Base-by-base conservation (phyloP, 805 yeast genomes). In the Candida andamanensis region DNA sequence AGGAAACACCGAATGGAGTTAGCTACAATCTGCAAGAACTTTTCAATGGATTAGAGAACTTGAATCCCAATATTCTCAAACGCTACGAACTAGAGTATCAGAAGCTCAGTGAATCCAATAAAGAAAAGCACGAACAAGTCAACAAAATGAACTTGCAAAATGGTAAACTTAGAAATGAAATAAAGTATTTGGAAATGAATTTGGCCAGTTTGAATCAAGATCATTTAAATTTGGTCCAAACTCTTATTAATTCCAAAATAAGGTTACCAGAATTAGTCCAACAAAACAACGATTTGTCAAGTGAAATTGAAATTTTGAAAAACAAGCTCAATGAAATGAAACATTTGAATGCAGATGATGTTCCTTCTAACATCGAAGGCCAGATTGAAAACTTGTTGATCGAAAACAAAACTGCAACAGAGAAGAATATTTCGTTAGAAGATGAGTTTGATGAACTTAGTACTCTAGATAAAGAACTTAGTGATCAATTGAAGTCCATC, bases 191-290 rank as follows among this genome's bases (percentile, higher is more conserved):
- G 23, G 95, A 86, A 54, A 67, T 77, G 12, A 73, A 80, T 15
- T 78, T 79, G 48, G 74, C 80, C 3, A 62, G 75, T 2, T 61
- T 90, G 37, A 86, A 85, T 50, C 68, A 75, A 39, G 96, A 89
- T 49, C 97, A 92, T 55, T 75, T 87, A 17, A 82, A 76, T 33
- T 75, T 87, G 23, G 95, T 95, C 4, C 90, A 89, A 57, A 85
- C 79, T 43, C 76, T 92, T 78, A 86, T 90, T 20, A 76, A 76
- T 41, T 80, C 84, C 24, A 79, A 92, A 48, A 74, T 89, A 24
- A 72, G 67, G 33, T 66, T 83, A 16, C 95, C 94, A 2, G 80
- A 81, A 20, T 54, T 90, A 16, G 65, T 72, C 30, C 90, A 85
- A 45, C 95, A 85, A 24, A 84, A 85, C 39, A 69, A 63, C 16